Evolutionary conservation across 2,329 filamentous ascomycete genomes (phyloP).

Genomic region (Salinomyces thailandicus): DNA sequence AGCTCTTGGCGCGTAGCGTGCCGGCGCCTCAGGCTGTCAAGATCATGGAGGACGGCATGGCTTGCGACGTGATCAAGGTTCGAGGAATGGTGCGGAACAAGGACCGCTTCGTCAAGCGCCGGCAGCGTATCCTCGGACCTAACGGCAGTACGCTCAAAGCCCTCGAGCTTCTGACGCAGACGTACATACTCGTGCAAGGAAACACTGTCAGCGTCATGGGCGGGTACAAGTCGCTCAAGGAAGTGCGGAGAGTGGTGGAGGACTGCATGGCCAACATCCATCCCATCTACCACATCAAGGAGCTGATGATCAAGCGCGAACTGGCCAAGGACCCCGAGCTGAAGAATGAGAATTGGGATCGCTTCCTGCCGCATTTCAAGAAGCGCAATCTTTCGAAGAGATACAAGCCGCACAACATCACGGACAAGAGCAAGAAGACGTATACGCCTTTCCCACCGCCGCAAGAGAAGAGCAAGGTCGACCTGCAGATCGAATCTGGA

Average conservation of each 20-base stretch:
- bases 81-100: slow-evolving; percentile 83
- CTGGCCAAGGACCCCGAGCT: slow-evolving; percentile 81
- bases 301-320: slow-evolving; percentile 88
- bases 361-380: slow-evolving; percentile 96
- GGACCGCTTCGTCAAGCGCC: slow-evolving; percentile 87
- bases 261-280: slow-evolving; percentile 96
- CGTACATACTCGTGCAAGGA: slow-evolving; percentile 90
- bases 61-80: slow-evolving; percentile 94
- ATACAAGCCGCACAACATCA: slow-evolving; percentile 70
- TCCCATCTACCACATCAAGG: slow-evolving; percentile 86
- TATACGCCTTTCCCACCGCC: slow-evolving; percentile 97
- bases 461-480: slow-evolving; percentile 97
- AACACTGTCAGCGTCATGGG: slow-evolving; percentile 93
- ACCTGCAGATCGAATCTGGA: slow-evolving; percentile 93
- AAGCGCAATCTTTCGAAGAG: slow-evolving; percentile 81
- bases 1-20: slow-evolving; percentile 80
- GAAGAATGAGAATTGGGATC: slow-evolving; percentile 83
- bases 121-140: slow-evolving; percentile 85
- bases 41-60: slow-evolving; percentile 83
- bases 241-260: slow-evolving; percentile 77
- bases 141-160: slow-evolving; percentile 89
- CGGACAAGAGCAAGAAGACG: slow-evolving; percentile 81
- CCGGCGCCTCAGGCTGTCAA: slow-evolving; percentile 88
- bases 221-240: slow-evolving; percentile 83
- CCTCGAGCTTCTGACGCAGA: slow-evolving; percentile 79